These are phyloP conservation scores for Coriaria nepalensis DNA, from an alignment of 306 rosid genomes.

Conservation along the genomic window DNA sequence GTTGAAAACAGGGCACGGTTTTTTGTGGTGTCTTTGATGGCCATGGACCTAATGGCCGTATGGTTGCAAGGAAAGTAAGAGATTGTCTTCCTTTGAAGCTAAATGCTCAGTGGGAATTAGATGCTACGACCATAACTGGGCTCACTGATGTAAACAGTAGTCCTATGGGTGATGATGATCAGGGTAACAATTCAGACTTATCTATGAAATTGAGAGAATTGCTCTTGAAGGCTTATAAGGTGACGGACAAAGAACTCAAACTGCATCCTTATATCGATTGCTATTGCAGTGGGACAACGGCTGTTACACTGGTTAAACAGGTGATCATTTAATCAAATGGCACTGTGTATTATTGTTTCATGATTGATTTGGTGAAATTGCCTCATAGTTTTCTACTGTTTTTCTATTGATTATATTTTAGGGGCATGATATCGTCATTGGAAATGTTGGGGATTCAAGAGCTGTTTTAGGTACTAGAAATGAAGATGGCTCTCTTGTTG, in stretches of 20 bases:
- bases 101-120: constrained; percentile 42
- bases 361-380: neutral
- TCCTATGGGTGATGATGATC: constrained; percentile 10
- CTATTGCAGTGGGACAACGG: constrained; percentile 74
- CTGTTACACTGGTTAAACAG: constrained; percentile 65
- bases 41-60: constrained; percentile 83
- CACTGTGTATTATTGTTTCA: constrained; percentile 4
- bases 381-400: neutral
- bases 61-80: constrained; percentile 70
- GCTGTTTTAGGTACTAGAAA: constrained; percentile 64
- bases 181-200: constrained; percentile 13
- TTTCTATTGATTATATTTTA: constrained; percentile 15
- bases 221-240: constrained; percentile 46
- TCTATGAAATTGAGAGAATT: constrained; percentile 32
- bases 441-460: constrained; percentile 56
- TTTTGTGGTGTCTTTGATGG: constrained; percentile 94
- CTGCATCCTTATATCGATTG: constrained; percentile 44
- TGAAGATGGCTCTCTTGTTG: constrained; percentile 23
- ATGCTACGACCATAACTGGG: constrained; percentile 16
- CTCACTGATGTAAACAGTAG: constrained; percentile 12
- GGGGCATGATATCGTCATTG: constrained; percentile 58
- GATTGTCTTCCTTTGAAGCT: constrained; percentile 65
- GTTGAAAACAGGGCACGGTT: constrained; percentile 28
- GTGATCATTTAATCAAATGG: constrained; percentile 17
- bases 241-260: constrained; percentile 72